phyloP scores from a whole-genome alignment of 805 yeast genomes.

The Barnettozyma wickerhamii region DNA sequence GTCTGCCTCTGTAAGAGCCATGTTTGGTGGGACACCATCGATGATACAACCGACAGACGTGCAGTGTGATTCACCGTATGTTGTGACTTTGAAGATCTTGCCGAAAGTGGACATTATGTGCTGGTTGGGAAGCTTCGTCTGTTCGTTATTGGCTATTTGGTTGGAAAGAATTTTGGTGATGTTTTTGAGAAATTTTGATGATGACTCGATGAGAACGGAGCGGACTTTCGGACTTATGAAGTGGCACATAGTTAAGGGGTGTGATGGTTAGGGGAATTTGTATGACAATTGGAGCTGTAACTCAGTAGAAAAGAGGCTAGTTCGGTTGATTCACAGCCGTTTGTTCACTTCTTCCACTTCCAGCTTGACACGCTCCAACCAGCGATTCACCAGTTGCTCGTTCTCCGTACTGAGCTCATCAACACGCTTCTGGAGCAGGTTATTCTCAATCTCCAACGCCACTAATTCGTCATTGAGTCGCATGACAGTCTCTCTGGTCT shows the following conservation, averaged over 20 bases:
- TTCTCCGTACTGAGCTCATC: constrained; percentile 43
- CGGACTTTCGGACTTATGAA: not conserved
- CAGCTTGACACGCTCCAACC: constrained; percentile 52
- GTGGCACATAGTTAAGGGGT: not conserved
- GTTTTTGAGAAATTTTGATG: not conserved
- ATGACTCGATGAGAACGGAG: no score
- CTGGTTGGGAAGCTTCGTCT: no score
- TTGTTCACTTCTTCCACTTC: constrained; percentile 56
- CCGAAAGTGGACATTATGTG: constrained; percentile 74
- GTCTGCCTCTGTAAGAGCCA: constrained; percentile 73
- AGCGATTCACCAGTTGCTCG: constrained; percentile 46
- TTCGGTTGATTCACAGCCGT: no score
- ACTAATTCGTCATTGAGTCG: constrained; percentile 64
- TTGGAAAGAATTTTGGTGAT: no score
- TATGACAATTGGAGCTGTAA: no score
- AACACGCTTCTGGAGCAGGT: constrained; percentile 31
- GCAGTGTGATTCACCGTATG: constrained; percentile 98
- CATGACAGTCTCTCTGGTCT: constrained; percentile 54
- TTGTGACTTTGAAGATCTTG: constrained; percentile 64
- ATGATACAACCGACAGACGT: constrained; percentile 97
- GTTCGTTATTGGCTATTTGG: no score
- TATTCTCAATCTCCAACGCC: constrained; percentile 52
- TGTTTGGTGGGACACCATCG: constrained; percentile 97
- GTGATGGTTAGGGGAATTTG: no score
- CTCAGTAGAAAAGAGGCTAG: no score